Evolutionary conservation across 805 yeast species (phyloP).

Genomic region (Saturnispora kantuleensis): DNA sequence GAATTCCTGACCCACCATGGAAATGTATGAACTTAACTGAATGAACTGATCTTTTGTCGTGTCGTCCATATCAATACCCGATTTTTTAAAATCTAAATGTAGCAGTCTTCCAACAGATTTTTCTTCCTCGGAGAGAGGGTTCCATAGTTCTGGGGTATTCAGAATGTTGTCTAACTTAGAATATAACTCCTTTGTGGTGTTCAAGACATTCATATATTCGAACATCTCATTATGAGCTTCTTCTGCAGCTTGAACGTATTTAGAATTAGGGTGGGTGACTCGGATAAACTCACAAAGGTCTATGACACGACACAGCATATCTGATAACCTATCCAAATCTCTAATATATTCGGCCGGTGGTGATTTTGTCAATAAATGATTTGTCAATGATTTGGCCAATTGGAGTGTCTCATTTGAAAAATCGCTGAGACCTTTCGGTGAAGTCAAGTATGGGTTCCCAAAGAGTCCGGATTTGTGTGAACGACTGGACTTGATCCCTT

Average conservation of each 20-base stretch:
- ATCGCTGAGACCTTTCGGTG: constrained; percentile 59
- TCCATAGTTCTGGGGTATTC: constrained; percentile 21
- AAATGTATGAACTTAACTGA: constrained; percentile 67
- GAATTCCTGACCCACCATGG: constrained; percentile 73
- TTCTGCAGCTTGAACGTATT: constrained; percentile 74
- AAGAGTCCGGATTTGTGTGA: constrained; percentile 50
- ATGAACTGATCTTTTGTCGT: constrained; percentile 61
- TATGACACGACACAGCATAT: constrained; percentile 81
- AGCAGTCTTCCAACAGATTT: constrained; percentile 71
- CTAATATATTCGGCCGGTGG: constrained; percentile 39
- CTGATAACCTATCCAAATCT: constrained; percentile 76
- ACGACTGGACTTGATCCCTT: constrained; percentile 12
- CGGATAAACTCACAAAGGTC: constrained; percentile 90
- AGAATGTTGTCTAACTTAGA: constrained; percentile 49
- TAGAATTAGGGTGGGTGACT: constrained; percentile 70
- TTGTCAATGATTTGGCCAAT: constrained; percentile 54
- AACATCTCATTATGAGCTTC: constrained; percentile 79
- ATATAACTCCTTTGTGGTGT: constrained; percentile 71
- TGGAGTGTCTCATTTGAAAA: constrained; percentile 59
- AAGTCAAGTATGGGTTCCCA: constrained; percentile 55
- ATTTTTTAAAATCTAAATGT: constrained; percentile 75
- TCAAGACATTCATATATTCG: constrained; percentile 86
- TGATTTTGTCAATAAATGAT: constrained; percentile 40
- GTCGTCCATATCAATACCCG: constrained; percentile 76
- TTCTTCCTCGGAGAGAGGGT: constrained; percentile 59